Evolutionary conservation across 371 early-diverging fungal genomes (phyloP).

Genomic region (Haplosporangium sp.): DNA sequence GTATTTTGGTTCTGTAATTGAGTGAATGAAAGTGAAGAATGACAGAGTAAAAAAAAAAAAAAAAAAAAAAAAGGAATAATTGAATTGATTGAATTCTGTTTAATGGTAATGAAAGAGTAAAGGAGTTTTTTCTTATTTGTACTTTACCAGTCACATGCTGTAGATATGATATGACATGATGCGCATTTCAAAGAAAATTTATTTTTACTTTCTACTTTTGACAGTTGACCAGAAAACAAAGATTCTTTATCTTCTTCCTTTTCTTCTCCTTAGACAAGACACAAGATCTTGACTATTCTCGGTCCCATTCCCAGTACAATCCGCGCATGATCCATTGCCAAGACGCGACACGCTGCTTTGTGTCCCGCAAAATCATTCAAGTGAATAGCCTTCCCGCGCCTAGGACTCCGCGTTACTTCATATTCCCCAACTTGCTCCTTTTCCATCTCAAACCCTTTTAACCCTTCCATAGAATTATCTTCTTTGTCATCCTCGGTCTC

Average conservation of each 20-base stretch:
- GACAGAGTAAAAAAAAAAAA: neutral
- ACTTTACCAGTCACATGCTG: no score
- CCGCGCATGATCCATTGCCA: constrained; percentile 51
- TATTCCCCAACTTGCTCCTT: neutral
- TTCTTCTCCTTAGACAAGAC: constrained; percentile 16
- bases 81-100: neutral
- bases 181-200: neutral
- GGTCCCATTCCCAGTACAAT: constrained; percentile 48
- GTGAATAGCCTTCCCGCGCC: constrained; percentile 21
- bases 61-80: neutral
- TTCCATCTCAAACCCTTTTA: neutral
- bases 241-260: neutral
- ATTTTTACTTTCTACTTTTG: neutral
- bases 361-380: constrained; percentile 24
- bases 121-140: neutral
- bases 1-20: no score
- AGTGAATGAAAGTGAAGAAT: neutral
- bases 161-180: no score
- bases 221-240: neutral
- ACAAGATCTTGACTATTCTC: constrained; percentile 33
- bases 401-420: constrained; percentile 1
- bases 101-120: neutral
- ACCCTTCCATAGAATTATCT: neutral
- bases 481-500: constrained; percentile 11
- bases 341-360: constrained; percentile 29